These are phyloP conservation scores for Golubevia pallescens DNA, from an alignment of 1,284 basidiomycete genomes.

Conservation along the genomic window DNA sequence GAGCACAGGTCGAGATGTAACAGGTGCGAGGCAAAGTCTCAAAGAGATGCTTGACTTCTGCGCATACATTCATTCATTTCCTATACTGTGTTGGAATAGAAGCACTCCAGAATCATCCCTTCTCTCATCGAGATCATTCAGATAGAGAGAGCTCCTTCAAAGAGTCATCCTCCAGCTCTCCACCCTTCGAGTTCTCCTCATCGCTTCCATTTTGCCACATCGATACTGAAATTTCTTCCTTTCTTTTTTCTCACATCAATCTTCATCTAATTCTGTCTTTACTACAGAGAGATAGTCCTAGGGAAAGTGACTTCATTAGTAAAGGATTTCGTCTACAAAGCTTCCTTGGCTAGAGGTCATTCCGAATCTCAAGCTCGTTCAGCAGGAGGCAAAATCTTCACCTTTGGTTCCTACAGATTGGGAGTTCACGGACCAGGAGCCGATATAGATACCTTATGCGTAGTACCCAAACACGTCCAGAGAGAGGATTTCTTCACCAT, in stretches of 20 bases:
- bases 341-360: conserved; percentile 51
- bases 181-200: not conserved
- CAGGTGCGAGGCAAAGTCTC: no score
- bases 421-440: conserved; percentile 63
- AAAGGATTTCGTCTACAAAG: conserved; percentile 63
- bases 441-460: conserved; percentile 63
- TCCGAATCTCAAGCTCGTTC: conserved; percentile 53
- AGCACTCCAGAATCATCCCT: no score
- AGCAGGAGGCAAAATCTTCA: conserved; percentile 62
- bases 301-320: conserved; percentile 59
- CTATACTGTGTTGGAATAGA: no score
- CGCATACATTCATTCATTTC: no score
- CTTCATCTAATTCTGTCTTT: not conserved
- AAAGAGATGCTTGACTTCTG: no score
- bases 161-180: not conserved
- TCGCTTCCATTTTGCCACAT: not conserved
- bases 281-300: conserved; percentile 51
- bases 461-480: conserved; percentile 61
- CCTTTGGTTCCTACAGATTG: conserved; percentile 52
- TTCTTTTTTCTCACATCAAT: not conserved
- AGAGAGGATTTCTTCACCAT: conserved; percentile 63
- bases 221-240: not conserved
- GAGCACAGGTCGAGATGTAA: no score
- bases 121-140: no score
- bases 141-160: no score